Conservation (phyloP, 352 stramenopile species). For the Phytopythium mirpurense region DNA sequence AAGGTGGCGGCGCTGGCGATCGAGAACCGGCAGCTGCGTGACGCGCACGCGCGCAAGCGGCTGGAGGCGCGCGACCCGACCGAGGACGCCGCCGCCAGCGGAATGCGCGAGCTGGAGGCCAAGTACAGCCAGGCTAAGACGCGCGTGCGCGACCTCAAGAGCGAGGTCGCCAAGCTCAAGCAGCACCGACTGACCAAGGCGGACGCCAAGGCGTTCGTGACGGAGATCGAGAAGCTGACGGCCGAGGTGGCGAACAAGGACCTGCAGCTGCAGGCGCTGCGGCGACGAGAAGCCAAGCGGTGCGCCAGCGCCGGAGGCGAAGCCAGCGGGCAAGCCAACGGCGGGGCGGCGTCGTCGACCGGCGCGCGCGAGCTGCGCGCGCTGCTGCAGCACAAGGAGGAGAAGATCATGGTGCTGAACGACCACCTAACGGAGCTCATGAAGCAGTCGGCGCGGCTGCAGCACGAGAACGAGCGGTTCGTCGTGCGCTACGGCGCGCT, state of each 20-base stretch:
- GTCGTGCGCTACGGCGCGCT: constrained; percentile 30
- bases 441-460: constrained; percentile 65
- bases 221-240: constrained; percentile 47
- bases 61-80: background rate
- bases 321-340: constrained; percentile 8
- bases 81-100: background rate
- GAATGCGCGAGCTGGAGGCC: constrained; percentile 25
- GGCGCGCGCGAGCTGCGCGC: constrained; percentile 48
- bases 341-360: constrained; percentile 21
- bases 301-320: constrained; percentile 10
- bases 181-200: constrained; percentile 31
- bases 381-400: constrained; percentile 51
- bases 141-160: constrained; percentile 39
- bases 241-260: constrained; percentile 48
- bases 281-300: constrained; percentile 10
- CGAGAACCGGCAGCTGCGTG: constrained; percentile 44
- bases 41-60: background rate
- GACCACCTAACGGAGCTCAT: constrained; percentile 84
- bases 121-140: constrained; percentile 42
- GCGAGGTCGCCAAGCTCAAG: constrained; percentile 50
- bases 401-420: constrained; percentile 81
- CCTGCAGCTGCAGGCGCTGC: constrained; percentile 34
- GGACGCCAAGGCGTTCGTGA: constrained; percentile 38
- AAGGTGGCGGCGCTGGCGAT: constrained; percentile 46
- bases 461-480: constrained; percentile 71